Base-by-base conservation (phyloP, 1,284 basidiomycete genomes). In the Thelephora terrestris region DNA sequence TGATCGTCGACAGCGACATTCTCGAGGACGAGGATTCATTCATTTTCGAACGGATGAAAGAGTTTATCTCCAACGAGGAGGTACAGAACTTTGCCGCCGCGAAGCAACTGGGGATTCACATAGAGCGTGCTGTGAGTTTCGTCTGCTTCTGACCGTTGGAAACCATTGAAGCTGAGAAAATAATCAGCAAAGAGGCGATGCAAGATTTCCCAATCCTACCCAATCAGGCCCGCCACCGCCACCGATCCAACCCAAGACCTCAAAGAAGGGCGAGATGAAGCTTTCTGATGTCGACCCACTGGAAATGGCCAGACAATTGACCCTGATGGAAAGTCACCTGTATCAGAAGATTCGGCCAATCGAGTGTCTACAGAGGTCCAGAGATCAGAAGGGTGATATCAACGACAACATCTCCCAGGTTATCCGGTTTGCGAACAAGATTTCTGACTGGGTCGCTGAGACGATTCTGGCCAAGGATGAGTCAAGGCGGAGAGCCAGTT, bases 381-480 rank as follows among this genome's bases (percentile, higher is more conserved):
- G 85, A 42, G 86, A 88, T 59, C 79, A 81, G 59, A 80, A 75
- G 58, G 82, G 88, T 29, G 78, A 82, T 55, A 75, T 78, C 52
- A 73, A 78, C 49, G 89, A 87, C 58, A 91, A 87, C 54, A 93
- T 99, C 56, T 86, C 90, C 48, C 79, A 81, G 36, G 86, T 95
- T 55, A 97, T 96, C 59, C 90, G 91, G 53, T 83, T 92, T 44
- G 91, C 87, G 56, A 99, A 98, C 63, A 27, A 88, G 87, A 86
- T 91, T 59, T 86, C 93, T 2, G 85, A 91, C 53, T 99, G 96
- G 93, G 94, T 99, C 2, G 87, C 91, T 2, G 91, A 96, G 57
- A 79, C 82, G 7, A 85, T 99, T 25, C 73, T 99, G 24, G 76
- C 73, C 48, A 85, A 91, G 56, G 85, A 90, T 53, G 94, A 98